phyloP scores from a whole-genome alignment of 805 yeast species.

The Wickerhamomyces bovis region DNA sequence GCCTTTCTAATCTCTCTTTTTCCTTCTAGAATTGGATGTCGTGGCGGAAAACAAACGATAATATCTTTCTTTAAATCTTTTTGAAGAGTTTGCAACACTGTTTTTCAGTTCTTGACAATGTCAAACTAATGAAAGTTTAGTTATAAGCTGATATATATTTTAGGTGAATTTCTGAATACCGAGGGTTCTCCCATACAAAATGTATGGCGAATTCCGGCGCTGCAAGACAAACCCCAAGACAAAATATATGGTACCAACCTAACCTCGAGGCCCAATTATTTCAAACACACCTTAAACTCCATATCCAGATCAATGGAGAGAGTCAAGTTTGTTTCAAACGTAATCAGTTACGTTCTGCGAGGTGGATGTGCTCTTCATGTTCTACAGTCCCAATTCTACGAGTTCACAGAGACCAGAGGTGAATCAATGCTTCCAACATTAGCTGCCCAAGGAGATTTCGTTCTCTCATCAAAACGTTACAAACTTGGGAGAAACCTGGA shows the following conservation, averaged over 20 bases:
- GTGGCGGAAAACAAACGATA: too few relatives aligned
- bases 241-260: too few relatives aligned
- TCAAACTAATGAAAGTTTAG: too few relatives aligned
- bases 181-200: neutral
- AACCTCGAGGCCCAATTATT: too few relatives aligned
- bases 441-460: conserved; percentile 68
- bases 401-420: conserved; percentile 78
- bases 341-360: conserved; percentile 28
- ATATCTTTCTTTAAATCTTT: too few relatives aligned
- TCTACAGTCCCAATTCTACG: conserved; percentile 59
- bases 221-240: too few relatives aligned
- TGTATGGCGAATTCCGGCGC: neutral
- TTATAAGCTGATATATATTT: too few relatives aligned
- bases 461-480: conserved; percentile 62
- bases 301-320: conserved; percentile 8
- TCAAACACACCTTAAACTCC: neutral
- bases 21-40: too few relatives aligned
- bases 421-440: conserved; percentile 95
- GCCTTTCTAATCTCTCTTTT: too few relatives aligned
- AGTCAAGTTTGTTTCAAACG: conserved; percentile 17
- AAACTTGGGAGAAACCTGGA: conserved; percentile 58
- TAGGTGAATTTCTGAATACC: neutral
- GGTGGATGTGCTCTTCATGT: conserved; percentile 66
- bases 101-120: too few relatives aligned
- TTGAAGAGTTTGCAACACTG: too few relatives aligned